A percentile compares a stretch with the other conserved stretches of the same genome.
phyloP scores from a whole-genome alignment of 345 rosid species.

The Gossypium sturtianum region DNA sequence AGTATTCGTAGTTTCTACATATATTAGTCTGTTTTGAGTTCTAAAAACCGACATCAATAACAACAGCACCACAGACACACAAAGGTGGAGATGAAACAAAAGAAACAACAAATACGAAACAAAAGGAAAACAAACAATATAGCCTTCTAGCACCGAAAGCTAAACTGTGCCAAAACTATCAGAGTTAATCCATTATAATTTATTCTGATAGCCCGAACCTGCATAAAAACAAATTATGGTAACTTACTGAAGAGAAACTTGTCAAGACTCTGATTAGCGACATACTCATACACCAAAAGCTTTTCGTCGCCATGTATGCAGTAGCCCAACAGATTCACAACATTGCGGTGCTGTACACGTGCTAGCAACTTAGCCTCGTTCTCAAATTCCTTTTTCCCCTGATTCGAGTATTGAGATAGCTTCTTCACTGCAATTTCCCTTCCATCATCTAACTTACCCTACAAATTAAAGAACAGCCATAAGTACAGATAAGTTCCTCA shows the following conservation, averaged over 20 bases:
- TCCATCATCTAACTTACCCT: conserved; percentile 87
- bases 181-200: background rate
- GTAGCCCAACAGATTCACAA: conserved; percentile 85
- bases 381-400: conserved; percentile 77
- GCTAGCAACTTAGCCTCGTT: conserved; percentile 88
- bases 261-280: conserved; percentile 83
- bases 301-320: conserved; percentile 74
- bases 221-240: background rate
- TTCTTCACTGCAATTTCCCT: conserved; percentile 96
- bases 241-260: conserved; percentile 87
- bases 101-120: background rate
- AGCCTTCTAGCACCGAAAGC: background rate
- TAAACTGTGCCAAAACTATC: background rate
- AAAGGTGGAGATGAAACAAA: background rate
- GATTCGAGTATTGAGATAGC: conserved; percentile 64
- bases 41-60: background rate
- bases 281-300: conserved; percentile 87
- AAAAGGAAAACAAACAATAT: background rate
- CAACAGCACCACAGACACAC: background rate
- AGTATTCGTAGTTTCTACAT: background rate
- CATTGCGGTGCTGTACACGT: conserved; percentile 91
- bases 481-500: conserved; percentile 1
- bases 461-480: conserved; percentile 16
- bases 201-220: background rate
- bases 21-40: background rate